Evolutionary conservation across 2,329 filamentous ascomycete genomes (phyloP).

Genomic region (Neonectria faginata): DNA sequence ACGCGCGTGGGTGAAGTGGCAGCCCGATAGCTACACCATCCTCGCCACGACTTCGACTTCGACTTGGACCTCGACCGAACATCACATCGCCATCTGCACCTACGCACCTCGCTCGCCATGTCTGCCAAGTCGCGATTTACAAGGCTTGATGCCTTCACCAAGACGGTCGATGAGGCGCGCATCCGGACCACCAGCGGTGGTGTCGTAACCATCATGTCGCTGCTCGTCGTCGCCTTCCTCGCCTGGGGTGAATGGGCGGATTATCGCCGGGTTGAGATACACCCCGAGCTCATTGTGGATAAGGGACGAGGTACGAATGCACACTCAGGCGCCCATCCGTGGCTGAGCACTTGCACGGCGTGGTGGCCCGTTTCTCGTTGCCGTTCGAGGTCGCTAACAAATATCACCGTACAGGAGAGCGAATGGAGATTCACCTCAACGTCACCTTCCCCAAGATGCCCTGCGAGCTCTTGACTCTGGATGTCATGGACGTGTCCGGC

Average conservation of each 20-base stretch:
- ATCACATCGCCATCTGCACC: neutral
- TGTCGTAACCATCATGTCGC: constrained; percentile 90
- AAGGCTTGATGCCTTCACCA: constrained; percentile 97
- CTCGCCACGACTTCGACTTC: neutral
- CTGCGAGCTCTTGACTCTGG: constrained; percentile 94
- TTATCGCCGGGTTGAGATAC: constrained; percentile 85
- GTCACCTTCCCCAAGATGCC: constrained; percentile 94
- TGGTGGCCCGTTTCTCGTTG: neutral
- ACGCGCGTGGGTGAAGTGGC: neutral
- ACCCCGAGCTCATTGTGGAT: constrained; percentile 94
- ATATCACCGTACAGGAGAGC: constrained; percentile 73
- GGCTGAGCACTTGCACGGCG: neutral
- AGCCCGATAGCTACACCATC: neutral
- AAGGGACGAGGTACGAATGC: constrained; percentile 83
- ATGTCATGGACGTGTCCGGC: constrained; percentile 99
- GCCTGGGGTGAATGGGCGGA: constrained; percentile 97
- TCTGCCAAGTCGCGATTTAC: constrained; percentile 93
- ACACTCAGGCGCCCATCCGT: neutral
- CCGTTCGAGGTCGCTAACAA: constrained; percentile 38
- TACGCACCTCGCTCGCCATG: constrained; percentile 65
- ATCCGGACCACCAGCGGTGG: constrained; percentile 96
- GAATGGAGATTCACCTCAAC: constrained; percentile 99
- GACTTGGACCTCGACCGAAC: neutral
- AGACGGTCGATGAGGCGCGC: constrained; percentile 97
- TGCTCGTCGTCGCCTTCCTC: constrained; percentile 89